Evolutionary conservation across 495 filamentous ascomycete species (phyloP), one percentile per base, ranked within the genome.

Genomic region (Pyronema omphalodes): DNA sequence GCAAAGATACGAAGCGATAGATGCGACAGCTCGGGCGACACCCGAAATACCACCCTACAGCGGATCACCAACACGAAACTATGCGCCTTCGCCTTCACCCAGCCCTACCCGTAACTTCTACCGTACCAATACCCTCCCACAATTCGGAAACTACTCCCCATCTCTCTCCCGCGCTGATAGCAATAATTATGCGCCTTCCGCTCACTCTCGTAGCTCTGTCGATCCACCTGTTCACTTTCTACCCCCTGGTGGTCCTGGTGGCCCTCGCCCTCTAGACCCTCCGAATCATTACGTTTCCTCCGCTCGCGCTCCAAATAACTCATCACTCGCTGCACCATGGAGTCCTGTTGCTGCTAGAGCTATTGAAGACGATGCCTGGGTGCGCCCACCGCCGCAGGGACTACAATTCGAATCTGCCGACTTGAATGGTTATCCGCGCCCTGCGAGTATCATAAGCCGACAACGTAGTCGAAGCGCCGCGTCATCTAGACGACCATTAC

Each of bases 401-500:
- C 69, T 79, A 18, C 67, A 78, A 15, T 98, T 91, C 64, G 91
- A 95, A 63, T 84, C 87, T 0, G 75, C 79, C 14, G 87, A 94
- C 60, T 65, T 95, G 51, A 91, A 95, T 63, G 91, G 91, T 7
- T 85, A 76, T 39, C 88, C 91, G 7, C 71, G 91, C 56, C 91
- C 91, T 9, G 91, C 51, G 6, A 56, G 53, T n/a, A 43, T 39
- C 3, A 34, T 58, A 40, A 50, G 23, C 29, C 12, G 47, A 83
- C 86, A 3, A 86, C 84, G 37, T 74, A 77, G 60, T 95, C 94
- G 62, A 83, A 86, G 37, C 83, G 86, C 50, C 8, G 88, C 44
- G 46, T 60, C 84, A 57, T 84, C 86, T 7, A 76, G 84, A 46
- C 73, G 85, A 55, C 88, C 88, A n/a, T 68, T 95, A n/a, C 91